Percentiles rank a stretch among this genome's conserved stretches.
These are phyloP conservation scores for Candida schatavii DNA, from an alignment of 805 yeast species.

Conservation along the genomic window DNA sequence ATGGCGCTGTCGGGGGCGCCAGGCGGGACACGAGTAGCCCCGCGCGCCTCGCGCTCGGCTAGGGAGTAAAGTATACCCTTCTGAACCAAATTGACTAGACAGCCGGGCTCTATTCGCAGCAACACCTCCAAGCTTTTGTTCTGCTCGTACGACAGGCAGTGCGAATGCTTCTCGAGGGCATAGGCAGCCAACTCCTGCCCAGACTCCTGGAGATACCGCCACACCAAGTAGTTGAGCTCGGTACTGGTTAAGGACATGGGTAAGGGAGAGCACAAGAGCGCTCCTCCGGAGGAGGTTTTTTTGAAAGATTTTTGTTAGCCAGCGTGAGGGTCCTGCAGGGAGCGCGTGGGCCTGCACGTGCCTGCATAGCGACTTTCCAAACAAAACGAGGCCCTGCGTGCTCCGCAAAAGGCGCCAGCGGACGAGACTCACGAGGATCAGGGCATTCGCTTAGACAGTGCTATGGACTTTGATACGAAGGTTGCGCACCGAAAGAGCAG, in stretches of 20 bases:
- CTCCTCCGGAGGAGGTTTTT: too few relatives aligned
- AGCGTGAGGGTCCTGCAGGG: too few relatives aligned
- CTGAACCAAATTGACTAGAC: constrained; percentile 77
- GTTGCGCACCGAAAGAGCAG: constrained; percentile 37
- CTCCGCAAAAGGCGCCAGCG: too few relatives aligned
- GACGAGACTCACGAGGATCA: too few relatives aligned
- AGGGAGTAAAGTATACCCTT: constrained; percentile 80
- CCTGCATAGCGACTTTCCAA: too few relatives aligned
- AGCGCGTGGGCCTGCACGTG: too few relatives aligned
- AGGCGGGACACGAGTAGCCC: neutral
- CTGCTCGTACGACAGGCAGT: constrained; percentile 53
- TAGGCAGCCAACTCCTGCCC: constrained; percentile 75
- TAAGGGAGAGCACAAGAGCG: neutral
- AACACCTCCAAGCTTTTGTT: constrained; percentile 39
- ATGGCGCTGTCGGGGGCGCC: constrained; percentile 17
- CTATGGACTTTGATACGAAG: constrained; percentile 30
- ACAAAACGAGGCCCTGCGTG: too few relatives aligned
- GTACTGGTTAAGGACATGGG: constrained; percentile 79
- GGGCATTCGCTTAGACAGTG: too few relatives aligned
- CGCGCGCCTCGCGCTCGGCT: constrained; percentile 53
- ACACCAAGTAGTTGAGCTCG: constrained; percentile 84
- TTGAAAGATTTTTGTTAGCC: too few relatives aligned
- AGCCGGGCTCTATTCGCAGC: constrained; percentile 66
- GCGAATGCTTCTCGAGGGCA: constrained; percentile 75
- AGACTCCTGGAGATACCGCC: constrained; percentile 89